Base-by-base conservation (phyloP, 1,139 yeast genomes). In the Yamadazyma friedrichii region DNA sequence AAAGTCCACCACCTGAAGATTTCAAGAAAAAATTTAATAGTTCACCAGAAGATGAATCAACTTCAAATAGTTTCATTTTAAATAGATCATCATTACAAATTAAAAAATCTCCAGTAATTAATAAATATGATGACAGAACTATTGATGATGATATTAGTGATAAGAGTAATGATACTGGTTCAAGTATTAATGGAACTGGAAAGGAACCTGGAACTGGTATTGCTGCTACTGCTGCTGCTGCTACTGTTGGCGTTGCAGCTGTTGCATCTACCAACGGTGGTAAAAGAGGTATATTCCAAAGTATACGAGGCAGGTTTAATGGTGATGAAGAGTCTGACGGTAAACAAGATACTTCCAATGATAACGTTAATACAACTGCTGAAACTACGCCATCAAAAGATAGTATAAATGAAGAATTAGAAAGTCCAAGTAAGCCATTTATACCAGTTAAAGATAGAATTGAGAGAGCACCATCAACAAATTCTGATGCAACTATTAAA, bases 311-410 rank as follows among this genome's bases (percentile, higher is more conserved):
- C 33, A 59, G 65, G 39, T 56, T 65, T 29, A 46, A 33, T 26
- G 38, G 44, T 28, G 48, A 44, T 27, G 34, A 33, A 2, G 39
- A 39, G n/a, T 20, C 30, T 8, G 30, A 35, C 33, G 41, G 27
- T 4, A 44, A 42, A 24, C 42, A 32, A 12, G 52, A 45, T 31
- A 49, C 57, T 11, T 59, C 59, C 36, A 49, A 49, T 38, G 62
- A 59, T 9, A 50, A 49, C 28, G 57, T 51, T 16, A 47, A 52
- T 3, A 53, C 64, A 4, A 62, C 66, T 9, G 66, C 65, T 6
- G 67, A 62, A 49, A 62, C 67, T 4, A 60, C 67, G 0, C 67
- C 67, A 13, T 53, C 64, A 2, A 61, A 58, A 37, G 64, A 60
- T 25, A 44, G 39, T 13, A 54, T 50, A 12, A 47, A 46, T 10